phyloP scores from a whole-genome alignment of 495 filamentous ascomycete genomes.

The Thozetella sp. region DNA sequence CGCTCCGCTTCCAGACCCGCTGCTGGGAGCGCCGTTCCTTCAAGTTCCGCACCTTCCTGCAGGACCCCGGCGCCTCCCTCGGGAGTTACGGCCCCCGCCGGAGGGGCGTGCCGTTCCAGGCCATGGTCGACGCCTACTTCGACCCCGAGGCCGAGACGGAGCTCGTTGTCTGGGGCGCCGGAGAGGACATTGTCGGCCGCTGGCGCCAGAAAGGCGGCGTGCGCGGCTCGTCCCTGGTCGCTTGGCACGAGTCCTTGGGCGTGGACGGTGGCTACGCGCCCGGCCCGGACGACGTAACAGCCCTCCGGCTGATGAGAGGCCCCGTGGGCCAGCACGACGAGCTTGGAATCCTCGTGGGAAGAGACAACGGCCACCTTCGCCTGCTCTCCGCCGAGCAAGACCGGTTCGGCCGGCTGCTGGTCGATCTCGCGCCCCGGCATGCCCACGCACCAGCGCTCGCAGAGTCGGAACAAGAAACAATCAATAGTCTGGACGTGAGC shows the following conservation, averaged over 20 bases:
- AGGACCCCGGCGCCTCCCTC: background rate
- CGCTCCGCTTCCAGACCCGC: slow-evolving; percentile 39
- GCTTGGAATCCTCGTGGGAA: slow-evolving; percentile 33
- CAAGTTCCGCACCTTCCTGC: slow-evolving; percentile 22
- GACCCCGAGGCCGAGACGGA: slow-evolving; percentile 30
- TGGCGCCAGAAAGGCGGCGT: slow-evolving; percentile 21
- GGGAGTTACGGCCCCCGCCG: slow-evolving; percentile 12
- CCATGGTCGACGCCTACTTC: slow-evolving; percentile 39
- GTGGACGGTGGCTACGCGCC: slow-evolving; percentile 19
- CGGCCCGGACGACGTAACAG: slow-evolving; percentile 41
- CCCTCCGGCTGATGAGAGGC: slow-evolving; percentile 30
- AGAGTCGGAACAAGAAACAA: slow-evolving; percentile 17
- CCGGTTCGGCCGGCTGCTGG: slow-evolving; percentile 29
- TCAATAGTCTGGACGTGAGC: slow-evolving; percentile 36
- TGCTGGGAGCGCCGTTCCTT: slow-evolving; percentile 43
- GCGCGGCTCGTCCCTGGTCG: slow-evolving; percentile 11
- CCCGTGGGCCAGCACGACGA: slow-evolving; percentile 12
- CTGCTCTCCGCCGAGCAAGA: slow-evolving; percentile 34
- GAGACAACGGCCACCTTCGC: slow-evolving; percentile 41
- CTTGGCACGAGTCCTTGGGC: slow-evolving; percentile 30
- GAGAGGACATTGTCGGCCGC: slow-evolving; percentile 40
- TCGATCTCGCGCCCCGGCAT: slow-evolving; percentile 18
- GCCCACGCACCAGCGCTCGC: background rate
- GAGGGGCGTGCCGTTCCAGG: slow-evolving; percentile 21
- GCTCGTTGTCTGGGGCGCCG: slow-evolving; percentile 44